phyloP scores from a whole-genome alignment of 331 rosid species.

The Malus hybrid region DNA sequence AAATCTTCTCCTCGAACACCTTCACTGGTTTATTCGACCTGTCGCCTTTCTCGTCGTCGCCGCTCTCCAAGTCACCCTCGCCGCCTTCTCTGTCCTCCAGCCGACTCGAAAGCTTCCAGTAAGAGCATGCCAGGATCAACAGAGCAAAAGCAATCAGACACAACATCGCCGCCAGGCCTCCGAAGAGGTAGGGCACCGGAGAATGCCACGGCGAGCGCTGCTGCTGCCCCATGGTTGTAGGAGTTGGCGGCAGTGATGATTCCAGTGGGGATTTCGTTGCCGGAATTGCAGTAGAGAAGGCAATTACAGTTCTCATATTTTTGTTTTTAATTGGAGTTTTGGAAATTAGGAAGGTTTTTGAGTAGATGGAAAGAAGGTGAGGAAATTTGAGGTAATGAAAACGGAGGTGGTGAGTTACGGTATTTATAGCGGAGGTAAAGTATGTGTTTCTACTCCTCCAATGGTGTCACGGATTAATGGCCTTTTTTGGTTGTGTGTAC shows the following conservation, averaged over 20 bases:
- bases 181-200: conserved; percentile 80
- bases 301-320: conserved; percentile 44
- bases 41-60: conserved; percentile 14
- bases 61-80: conserved; percentile 23
- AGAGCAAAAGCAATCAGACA: conserved; percentile 58
- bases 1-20: conserved; percentile 43
- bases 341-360: background rate
- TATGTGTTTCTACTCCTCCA: background rate
- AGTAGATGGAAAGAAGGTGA: conserved; percentile 2
- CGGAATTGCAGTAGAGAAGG: conserved; percentile 10
- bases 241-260: conserved; percentile 5
- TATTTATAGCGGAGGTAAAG: conserved; percentile 33
- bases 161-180: conserved; percentile 57
- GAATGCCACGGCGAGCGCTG: conserved; percentile 60
- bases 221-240: background rate
- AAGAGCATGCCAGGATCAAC: conserved; percentile 59
- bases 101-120: conserved; percentile 25
- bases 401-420: background rate
- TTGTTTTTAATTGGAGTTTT: background rate
- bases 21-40: conserved; percentile 15
- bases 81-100: conserved; percentile 9
- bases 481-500: conserved; percentile 15
- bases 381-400: conserved; percentile 22
- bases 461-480: conserved; percentile 31
- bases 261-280: background rate